A percentile compares a stretch with the other conserved stretches of the same genome.
phyloP scores from a whole-genome alignment of 495 filamentous ascomycete species.

The Aspergillus sparsus region DNA sequence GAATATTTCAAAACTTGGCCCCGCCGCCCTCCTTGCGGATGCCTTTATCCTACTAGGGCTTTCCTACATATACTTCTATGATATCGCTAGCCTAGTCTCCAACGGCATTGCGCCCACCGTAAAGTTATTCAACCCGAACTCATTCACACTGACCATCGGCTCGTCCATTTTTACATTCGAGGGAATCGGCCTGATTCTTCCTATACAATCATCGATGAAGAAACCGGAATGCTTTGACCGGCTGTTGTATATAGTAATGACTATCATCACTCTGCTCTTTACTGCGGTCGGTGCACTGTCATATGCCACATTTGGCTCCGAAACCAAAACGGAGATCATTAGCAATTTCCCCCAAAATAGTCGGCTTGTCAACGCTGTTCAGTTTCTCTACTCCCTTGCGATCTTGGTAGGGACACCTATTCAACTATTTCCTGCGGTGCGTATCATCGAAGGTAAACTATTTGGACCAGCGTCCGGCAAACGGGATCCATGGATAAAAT shows the following conservation, averaged over 20 bases:
- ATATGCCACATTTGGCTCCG: slow-evolving; percentile 85
- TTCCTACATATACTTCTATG: slow-evolving; percentile 87
- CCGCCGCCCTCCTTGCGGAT: slow-evolving; percentile 80
- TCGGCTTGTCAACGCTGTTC: slow-evolving; percentile 84
- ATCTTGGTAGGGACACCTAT: slow-evolving; percentile 86
- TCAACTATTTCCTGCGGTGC: slow-evolving; percentile 92
- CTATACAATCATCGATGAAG: slow-evolving; percentile 91
- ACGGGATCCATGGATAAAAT: slow-evolving; percentile 86
- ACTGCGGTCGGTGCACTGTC: slow-evolving; percentile 84
- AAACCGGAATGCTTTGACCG: slow-evolving; percentile 76
- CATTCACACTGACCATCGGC: slow-evolving; percentile 91
- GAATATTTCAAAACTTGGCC: slow-evolving; percentile 85
- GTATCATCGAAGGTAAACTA: slow-evolving; percentile 57
- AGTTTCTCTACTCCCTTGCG: slow-evolving; percentile 86
- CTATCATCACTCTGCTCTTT: slow-evolving; percentile 84
- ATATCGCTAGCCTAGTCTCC: slow-evolving; percentile 71
- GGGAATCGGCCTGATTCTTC: slow-evolving; percentile 90
- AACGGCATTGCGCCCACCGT: slow-evolving; percentile 74
- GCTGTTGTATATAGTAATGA: slow-evolving; percentile 80
- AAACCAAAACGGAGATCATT: slow-evolving; percentile 87
- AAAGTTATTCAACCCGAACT: slow-evolving; percentile 71
- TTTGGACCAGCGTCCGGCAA: slow-evolving; percentile 77
- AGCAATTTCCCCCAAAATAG: slow-evolving; percentile 88
- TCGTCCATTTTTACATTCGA: slow-evolving; percentile 97
- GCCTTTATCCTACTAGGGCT: slow-evolving; percentile 85